Conservation (phyloP, 306 rosid genomes). For the Sicyos baderoa region DNA sequence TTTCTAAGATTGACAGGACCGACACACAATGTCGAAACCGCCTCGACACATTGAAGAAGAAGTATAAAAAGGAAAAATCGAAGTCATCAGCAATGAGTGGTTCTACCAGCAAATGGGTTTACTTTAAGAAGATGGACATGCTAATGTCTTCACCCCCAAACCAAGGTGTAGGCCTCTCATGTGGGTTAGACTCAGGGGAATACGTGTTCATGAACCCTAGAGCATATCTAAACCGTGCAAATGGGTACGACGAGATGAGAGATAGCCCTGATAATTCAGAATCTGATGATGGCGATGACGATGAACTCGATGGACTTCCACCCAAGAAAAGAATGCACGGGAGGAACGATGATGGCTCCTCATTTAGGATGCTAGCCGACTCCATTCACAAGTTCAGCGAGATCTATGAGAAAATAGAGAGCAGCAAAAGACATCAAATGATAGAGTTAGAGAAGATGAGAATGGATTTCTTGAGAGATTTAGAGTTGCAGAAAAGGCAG, state of each 20-base stretch:
- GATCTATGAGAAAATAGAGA: constrained; percentile 73
- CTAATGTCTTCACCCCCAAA: constrained; percentile 51
- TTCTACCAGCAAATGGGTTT: constrained; percentile 56
- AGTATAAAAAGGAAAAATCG: constrained; percentile 74
- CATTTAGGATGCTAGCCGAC: constrained; percentile 63
- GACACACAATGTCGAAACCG: constrained; percentile 83
- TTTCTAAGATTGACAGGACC: constrained; percentile 62
- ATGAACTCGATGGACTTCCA: constrained; percentile 49
- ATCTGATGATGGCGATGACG: constrained; percentile 38
- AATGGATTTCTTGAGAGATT: constrained; percentile 62
- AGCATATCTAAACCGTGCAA: constrained; percentile 50
- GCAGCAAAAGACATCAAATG: constrained; percentile 62
- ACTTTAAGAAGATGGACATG: constrained; percentile 68
- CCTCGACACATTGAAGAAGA: constrained; percentile 77
- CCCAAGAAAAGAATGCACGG: constrained; percentile 50
- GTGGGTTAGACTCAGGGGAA: constrained; percentile 67
- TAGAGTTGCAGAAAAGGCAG: constrained; percentile 66
- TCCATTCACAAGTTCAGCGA: constrained; percentile 62
- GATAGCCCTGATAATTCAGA: constrained; percentile 71
- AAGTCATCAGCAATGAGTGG: constrained; percentile 34
- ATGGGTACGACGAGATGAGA: constrained; percentile 62
- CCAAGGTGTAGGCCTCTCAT: constrained; percentile 42
- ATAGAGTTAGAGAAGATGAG: constrained; percentile 80
- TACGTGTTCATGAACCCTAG: constrained; percentile 57
- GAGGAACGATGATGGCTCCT: constrained; percentile 34